Evolutionary conservation across 805 yeast species (phyloP).

Genomic region (Lipomyces spencermartinsiae): DNA sequence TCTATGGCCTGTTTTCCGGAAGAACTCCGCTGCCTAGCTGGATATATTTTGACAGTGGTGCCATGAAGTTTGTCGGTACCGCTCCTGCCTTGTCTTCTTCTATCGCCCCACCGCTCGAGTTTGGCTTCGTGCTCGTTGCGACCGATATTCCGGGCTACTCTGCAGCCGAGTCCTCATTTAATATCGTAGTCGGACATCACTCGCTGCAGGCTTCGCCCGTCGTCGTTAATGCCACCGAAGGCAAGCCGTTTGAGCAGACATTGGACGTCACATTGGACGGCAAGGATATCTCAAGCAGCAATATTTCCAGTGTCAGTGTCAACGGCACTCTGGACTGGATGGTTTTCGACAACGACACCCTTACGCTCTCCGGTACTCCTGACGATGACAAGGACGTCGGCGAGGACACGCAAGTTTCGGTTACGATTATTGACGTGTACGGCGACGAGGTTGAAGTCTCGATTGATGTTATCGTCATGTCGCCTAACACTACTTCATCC

Average conservation of each 20-base stretch:
- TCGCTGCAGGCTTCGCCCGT: conserved; percentile 70
- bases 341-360: conserved; percentile 60
- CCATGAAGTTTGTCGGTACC: conserved; percentile 77
- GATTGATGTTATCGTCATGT: conserved; percentile 31
- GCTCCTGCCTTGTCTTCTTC: conserved; percentile 86
- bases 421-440: conserved; percentile 52
- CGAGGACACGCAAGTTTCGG: conserved; percentile 44
- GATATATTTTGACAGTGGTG: conserved; percentile 69
- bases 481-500: conserved; percentile 50
- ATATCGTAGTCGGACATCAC: conserved; percentile 86
- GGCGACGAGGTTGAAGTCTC: conserved; percentile 45
- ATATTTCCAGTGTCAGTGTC: conserved; percentile 61
- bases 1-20: conserved; percentile 81
- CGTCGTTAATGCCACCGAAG: conserved; percentile 71
- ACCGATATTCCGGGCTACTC: conserved; percentile 78
- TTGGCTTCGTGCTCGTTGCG: conserved; percentile 74
- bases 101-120: conserved; percentile 84
- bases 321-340: conserved; percentile 76
- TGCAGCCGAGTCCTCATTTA: conserved; percentile 72
- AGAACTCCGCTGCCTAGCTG: conserved; percentile 91
- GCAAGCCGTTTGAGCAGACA: conserved; percentile 61
- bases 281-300: conserved; percentile 51
- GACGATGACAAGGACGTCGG: conserved; percentile 55
- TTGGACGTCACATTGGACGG: conserved; percentile 64
- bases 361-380: conserved; percentile 72